Conservation (phyloP, 208 protist species). For the Naegleria lovaniensis region DNA sequence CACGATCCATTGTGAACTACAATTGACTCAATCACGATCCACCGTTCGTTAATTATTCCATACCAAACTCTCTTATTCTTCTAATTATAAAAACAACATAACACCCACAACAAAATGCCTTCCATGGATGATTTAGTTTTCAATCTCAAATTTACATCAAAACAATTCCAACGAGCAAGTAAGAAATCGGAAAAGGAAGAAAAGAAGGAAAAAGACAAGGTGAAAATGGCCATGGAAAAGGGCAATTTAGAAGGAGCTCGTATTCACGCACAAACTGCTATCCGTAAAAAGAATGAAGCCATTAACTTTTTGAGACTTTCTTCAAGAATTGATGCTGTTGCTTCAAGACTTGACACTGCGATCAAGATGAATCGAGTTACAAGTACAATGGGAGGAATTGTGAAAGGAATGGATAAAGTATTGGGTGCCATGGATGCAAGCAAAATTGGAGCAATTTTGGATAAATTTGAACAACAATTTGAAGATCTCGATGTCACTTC, state of each 20-base stretch:
- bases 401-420: conserved; percentile 72
- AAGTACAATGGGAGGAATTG: conserved; percentile 85
- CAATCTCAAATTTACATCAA: conserved; percentile 87
- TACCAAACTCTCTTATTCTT: no score
- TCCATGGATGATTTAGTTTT: conserved; percentile 78
- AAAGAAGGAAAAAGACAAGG: conserved; percentile 77
- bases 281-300: conserved; percentile 90
- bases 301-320: conserved; percentile 90
- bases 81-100: not conserved
- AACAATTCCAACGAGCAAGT: conserved; percentile 79
- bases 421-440: not conserved
- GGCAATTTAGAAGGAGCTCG: conserved; percentile 92
- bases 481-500: conserved; percentile 89
- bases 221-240: conserved; percentile 90
- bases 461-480: conserved; percentile 95
- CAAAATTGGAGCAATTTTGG: conserved; percentile 78
- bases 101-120: not conserved
- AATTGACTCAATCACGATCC: no score
- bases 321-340: conserved; percentile 91
- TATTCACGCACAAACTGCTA: conserved; percentile 96
- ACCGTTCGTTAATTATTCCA: no score
- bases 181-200: conserved; percentile 82
- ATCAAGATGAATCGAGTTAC: conserved; percentile 85
- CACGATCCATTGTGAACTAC: no score
- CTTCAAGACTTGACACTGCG: conserved; percentile 83